Percentiles rank a stretch among this genome's conserved stretches.
Evolutionary conservation across 2,329 filamentous ascomycete genomes (phyloP).

Genomic region (Coniella vitis): DNA sequence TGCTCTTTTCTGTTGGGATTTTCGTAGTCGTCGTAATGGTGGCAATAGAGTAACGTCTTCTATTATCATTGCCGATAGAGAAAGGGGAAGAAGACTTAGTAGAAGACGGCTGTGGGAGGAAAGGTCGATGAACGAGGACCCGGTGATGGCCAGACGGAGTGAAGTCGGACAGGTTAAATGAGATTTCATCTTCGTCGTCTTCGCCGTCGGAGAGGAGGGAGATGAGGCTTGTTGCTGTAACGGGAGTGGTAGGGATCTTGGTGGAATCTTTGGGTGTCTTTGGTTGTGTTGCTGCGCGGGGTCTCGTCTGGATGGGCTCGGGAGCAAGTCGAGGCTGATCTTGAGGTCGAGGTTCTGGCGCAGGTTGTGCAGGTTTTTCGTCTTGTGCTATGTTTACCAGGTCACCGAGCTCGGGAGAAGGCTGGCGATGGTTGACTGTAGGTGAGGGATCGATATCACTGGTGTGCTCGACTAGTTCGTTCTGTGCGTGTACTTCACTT

Average conservation of each 20-base stretch:
- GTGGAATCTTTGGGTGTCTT: constrained; percentile 5
- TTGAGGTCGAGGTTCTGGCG: not conserved
- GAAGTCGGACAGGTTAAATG: constrained; percentile 25
- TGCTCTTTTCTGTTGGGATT: not conserved
- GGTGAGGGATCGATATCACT: too few relatives aligned
- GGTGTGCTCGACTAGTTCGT: too few relatives aligned
- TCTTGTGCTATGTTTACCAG: not conserved
- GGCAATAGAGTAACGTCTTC: too few relatives aligned
- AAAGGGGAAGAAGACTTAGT: too few relatives aligned
- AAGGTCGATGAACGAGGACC: constrained; percentile 1
- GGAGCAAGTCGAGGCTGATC: too few relatives aligned
- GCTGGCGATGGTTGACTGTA: not conserved
- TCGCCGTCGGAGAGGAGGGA: constrained; percentile 35
- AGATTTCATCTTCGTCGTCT: constrained; percentile 31
- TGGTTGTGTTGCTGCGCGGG: not conserved
- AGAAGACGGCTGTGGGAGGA: not conserved
- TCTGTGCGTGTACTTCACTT: too few relatives aligned
- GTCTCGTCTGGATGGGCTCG: too few relatives aligned
- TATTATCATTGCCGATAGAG: too few relatives aligned
- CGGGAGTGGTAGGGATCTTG: constrained; percentile 21
- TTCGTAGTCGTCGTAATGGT: too few relatives aligned
- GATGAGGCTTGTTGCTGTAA: constrained; percentile 28
- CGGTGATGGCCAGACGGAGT: constrained; percentile 16
- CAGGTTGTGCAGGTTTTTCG: not conserved
- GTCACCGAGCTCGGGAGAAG: not conserved